phyloP scores from a whole-genome alignment of 345 rosid genomes.

The Pelargonium nanum region DNA sequence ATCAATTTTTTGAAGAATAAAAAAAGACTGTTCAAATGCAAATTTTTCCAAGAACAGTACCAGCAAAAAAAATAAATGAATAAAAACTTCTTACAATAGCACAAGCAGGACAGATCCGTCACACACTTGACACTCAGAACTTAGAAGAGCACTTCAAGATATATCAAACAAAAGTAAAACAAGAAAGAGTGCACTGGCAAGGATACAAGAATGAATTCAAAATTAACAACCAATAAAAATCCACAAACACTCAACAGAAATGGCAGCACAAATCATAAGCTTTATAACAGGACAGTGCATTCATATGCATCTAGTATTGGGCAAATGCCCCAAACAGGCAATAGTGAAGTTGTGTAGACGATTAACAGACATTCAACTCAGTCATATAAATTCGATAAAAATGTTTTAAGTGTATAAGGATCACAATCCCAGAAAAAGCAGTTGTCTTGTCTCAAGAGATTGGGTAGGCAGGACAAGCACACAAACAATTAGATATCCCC shows the following conservation, averaged over 20 bases:
- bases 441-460: too few species aligned
- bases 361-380: background rate
- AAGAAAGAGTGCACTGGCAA: too few species aligned
- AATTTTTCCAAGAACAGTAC: background rate
- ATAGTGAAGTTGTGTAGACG: background rate
- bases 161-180: background rate
- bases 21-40: background rate
- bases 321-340: background rate
- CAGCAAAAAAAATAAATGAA: too few species aligned
- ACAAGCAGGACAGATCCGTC: too few species aligned
- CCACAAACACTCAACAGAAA: background rate
- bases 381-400: too few species aligned
- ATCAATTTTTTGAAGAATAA: too few species aligned
- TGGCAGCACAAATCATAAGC: too few species aligned
- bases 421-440: too few species aligned
- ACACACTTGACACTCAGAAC: too few species aligned
- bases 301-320: background rate
- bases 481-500: background rate
- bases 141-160: background rate
- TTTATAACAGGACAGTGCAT: background rate
- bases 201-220: too few species aligned
- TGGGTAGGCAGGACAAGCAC: background rate
- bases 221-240: background rate
- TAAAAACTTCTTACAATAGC: too few species aligned
- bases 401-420: too few species aligned